phyloP scores from a whole-genome alignment of 768 basidiomycete genomes.

The Hysterangium stoloniferum region DNA sequence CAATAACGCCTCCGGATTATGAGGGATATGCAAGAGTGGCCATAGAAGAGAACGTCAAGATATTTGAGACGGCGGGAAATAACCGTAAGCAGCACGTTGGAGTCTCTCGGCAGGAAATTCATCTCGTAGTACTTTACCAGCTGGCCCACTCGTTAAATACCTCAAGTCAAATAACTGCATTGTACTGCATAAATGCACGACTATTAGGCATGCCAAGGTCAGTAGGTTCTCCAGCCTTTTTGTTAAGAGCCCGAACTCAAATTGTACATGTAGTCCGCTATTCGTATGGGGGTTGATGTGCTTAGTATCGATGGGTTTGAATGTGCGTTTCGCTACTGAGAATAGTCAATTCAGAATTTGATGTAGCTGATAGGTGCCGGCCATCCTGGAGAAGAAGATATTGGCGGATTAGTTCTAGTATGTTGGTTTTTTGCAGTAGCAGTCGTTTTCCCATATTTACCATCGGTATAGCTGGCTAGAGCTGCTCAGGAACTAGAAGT shows the following conservation, averaged over 20 bases:
- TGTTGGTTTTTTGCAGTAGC: conserved; percentile 11
- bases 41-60: conserved; percentile 78
- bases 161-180: conserved; percentile 73
- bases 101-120: background rate
- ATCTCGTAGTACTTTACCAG: conserved; percentile 31
- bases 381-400: conserved; percentile 92
- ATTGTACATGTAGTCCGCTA: conserved; percentile 41
- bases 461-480: conserved; percentile 59
- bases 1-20: conserved; percentile 88
- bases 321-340: conserved; percentile 39
- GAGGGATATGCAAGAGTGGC: conserved; percentile 74
- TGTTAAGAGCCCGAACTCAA: background rate
- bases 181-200: conserved; percentile 88
- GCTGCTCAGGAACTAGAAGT: conserved; percentile 77
- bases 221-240: conserved; percentile 5
- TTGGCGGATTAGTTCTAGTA: conserved; percentile 80
- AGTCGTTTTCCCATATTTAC: conserved; percentile 1
- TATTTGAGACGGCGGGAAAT: conserved; percentile 92
- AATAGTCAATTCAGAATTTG: conserved; percentile 12
- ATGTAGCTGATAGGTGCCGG: conserved; percentile 62
- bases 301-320: conserved; percentile 89
- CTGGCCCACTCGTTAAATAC: conserved; percentile 68
- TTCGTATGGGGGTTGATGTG: conserved; percentile 74
- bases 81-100: conserved; percentile 44
- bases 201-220: conserved; percentile 79